Percentiles rank a stretch among this genome's conserved stretches.
These are phyloP conservation scores for Furcasterigmium sp. DNA, from an alignment of 2,329 filamentous ascomycete species.

Conservation along the genomic window DNA sequence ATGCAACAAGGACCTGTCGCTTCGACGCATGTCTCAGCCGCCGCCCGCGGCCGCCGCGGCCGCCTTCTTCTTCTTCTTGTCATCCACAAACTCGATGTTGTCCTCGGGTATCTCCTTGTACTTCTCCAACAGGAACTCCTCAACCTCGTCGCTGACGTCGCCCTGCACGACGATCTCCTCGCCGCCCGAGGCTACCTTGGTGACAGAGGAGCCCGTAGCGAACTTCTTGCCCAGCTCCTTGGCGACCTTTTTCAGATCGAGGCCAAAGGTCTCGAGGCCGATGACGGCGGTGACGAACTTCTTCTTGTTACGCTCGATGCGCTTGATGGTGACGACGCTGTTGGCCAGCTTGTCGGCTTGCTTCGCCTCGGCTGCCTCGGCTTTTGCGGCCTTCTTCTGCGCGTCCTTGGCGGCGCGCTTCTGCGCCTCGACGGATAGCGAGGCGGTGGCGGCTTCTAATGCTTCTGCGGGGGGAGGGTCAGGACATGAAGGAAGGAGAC, in stretches of 20 bases:
- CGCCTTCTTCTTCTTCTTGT: constrained; percentile 75
- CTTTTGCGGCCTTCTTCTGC: constrained; percentile 94
- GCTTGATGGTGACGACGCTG: constrained; percentile 85
- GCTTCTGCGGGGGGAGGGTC: constrained; percentile 50
- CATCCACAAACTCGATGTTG: constrained; percentile 91
- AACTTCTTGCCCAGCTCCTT: constrained; percentile 99
- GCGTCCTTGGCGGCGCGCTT: constrained; percentile 95
- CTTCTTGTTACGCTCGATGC: constrained; percentile 95
- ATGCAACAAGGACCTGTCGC: background rate
- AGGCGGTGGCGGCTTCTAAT: constrained; percentile 75
- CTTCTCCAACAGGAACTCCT: constrained; percentile 84
- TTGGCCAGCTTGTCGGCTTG: constrained; percentile 77
- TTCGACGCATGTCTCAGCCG: background rate
- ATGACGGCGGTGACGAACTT: constrained; percentile 94
- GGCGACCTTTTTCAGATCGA: constrained; percentile 91
- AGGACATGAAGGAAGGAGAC: constrained; percentile 6
- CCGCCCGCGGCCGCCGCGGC: background rate
- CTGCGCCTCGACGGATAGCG: constrained; percentile 84
- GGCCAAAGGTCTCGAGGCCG: constrained; percentile 82
- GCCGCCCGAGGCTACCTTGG: constrained; percentile 76
- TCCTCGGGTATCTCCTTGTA: constrained; percentile 90
- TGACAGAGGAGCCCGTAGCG: constrained; percentile 88
- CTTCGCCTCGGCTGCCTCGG: constrained; percentile 78
- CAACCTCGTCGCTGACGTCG: constrained; percentile 90
- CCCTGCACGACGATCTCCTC: constrained; percentile 98